These are phyloP conservation scores for Phytophthora cryptogea DNA, from an alignment of 352 stramenopile species.

Conservation along the genomic window DNA sequence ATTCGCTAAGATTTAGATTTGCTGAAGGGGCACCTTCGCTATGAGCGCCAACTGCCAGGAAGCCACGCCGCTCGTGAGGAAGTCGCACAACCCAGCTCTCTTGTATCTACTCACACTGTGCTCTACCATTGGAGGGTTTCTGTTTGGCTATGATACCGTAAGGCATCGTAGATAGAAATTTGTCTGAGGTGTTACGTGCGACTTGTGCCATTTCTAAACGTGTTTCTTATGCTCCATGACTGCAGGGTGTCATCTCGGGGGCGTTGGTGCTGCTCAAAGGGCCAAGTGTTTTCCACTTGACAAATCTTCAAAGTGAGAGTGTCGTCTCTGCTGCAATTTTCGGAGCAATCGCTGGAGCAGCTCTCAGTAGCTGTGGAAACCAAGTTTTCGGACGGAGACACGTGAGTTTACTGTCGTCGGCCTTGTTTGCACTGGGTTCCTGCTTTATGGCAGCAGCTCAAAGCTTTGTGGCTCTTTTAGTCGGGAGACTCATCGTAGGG, in stretches of 20 bases:
- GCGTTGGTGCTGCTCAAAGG: constrained; percentile 76
- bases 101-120: constrained; percentile 71
- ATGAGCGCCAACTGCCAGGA: constrained; percentile 3
- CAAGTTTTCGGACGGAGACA: constrained; percentile 57
- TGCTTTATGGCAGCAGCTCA: constrained; percentile 58
- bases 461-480: constrained; percentile 53
- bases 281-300: constrained; percentile 62
- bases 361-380: constrained; percentile 65
- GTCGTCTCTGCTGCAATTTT: constrained; percentile 76
- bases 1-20: not conserved
- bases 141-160: constrained; percentile 85
- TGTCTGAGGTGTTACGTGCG: not conserved
- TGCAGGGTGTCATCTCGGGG: constrained; percentile 76
- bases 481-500: constrained; percentile 64
- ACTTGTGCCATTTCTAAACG: no score
- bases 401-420: constrained; percentile 70
- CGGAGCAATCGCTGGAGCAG: constrained; percentile 68
- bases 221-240: not conserved
- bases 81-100: constrained; percentile 25
- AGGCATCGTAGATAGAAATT: not conserved
- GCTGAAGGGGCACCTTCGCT: not conserved
- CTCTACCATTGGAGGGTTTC: constrained; percentile 76
- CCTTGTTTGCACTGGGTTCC: constrained; percentile 66
- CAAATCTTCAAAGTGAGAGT: constrained; percentile 62
- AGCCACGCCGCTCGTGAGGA: constrained; percentile 12